Percentiles rank a stretch among this genome's conserved stretches.
phyloP scores from a whole-genome alignment of 192 early-diverging fungal genomes.

The Backusella westeae region DNA sequence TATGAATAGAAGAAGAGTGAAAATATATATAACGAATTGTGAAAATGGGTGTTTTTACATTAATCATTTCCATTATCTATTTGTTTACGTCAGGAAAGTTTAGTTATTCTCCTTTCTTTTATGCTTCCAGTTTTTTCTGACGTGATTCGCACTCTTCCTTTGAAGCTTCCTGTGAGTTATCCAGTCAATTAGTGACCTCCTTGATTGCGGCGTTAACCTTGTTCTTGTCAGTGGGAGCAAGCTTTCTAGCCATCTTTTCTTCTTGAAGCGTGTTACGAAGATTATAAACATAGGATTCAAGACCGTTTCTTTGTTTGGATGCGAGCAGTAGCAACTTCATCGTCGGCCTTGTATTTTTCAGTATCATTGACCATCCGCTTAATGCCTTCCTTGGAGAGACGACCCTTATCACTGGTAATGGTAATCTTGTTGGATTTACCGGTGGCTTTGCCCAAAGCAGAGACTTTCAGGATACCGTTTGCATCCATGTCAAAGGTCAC shows the following conservation, averaged over 20 bases:
- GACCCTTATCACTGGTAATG: conserved; percentile 98
- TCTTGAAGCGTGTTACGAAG: conserved; percentile 85
- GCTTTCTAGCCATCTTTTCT: conserved; percentile 68
- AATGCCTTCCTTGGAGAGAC: conserved; percentile 68
- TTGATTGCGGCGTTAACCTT: conserved; percentile 78
- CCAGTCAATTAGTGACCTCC: conserved; percentile 89
- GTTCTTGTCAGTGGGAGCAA: conserved; percentile 80
- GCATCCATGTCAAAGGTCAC: conserved; percentile 64
- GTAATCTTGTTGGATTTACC: conserved; percentile 96
- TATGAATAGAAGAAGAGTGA: no score
- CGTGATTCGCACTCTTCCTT: conserved; percentile 81
- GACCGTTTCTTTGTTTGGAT: conserved; percentile 87
- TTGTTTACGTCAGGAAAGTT: no score
- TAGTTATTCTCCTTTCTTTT: no score
- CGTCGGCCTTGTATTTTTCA: conserved; percentile 86
- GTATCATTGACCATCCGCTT: conserved; percentile 93
- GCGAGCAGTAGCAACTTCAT: conserved; percentile 81
- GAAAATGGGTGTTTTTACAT: no score
- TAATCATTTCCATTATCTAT: no score
- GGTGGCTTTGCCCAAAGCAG: conserved; percentile 90
- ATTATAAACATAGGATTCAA: conserved; percentile 97
- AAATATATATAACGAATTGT: no score
- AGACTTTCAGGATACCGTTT: conserved; percentile 88
- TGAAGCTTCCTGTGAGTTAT: conserved; percentile 47
- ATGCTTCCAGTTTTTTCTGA: conserved; percentile 86